phyloP scores from a whole-genome alignment of 192 early-diverging fungal species.

The Coemansia furcata region DNA sequence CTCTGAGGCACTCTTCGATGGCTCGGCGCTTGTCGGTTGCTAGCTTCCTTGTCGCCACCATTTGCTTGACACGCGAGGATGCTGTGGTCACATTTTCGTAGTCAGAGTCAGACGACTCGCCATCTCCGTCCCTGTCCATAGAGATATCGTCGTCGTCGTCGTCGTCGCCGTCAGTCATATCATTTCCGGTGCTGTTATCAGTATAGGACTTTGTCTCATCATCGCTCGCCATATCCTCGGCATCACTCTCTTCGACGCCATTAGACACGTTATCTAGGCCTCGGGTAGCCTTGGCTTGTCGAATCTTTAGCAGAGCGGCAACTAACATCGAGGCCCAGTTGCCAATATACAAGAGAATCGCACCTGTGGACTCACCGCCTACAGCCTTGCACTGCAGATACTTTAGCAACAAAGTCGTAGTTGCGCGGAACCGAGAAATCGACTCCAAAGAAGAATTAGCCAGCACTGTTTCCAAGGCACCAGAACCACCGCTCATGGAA shows the following conservation, averaged over 20 bases:
- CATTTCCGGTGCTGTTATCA: not conserved
- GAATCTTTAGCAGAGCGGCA: conserved; percentile 31
- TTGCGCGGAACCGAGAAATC: conserved; percentile 15
- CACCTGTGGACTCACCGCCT: conserved; percentile 30
- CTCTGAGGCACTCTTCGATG: conserved; percentile 34
- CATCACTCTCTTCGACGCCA: not conserved
- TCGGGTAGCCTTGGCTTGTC: not conserved
- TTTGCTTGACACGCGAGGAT: not conserved
- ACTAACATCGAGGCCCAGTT: conserved; percentile 40
- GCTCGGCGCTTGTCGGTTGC: conserved; percentile 25
- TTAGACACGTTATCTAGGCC: not conserved
- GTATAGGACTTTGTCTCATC: not conserved
- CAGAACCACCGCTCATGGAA: not conserved
- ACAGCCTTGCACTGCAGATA: conserved; percentile 37
- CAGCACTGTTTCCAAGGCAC: conserved; percentile 8
- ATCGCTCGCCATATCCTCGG: not conserved
- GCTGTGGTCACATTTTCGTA: not conserved
- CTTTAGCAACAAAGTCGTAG: conserved; percentile 18
- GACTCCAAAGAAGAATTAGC: conserved; percentile 21
- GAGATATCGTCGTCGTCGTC: conserved; percentile 1
- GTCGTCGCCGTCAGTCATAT: not conserved
- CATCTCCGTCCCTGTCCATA: not conserved
- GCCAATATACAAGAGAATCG: conserved; percentile 35
- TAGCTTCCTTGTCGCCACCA: not conserved
- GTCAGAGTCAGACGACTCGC: not conserved